These are phyloP conservation scores for Roridomyces roridus DNA, from an alignment of 768 basidiomycete genomes.

Conservation along the genomic window DNA sequence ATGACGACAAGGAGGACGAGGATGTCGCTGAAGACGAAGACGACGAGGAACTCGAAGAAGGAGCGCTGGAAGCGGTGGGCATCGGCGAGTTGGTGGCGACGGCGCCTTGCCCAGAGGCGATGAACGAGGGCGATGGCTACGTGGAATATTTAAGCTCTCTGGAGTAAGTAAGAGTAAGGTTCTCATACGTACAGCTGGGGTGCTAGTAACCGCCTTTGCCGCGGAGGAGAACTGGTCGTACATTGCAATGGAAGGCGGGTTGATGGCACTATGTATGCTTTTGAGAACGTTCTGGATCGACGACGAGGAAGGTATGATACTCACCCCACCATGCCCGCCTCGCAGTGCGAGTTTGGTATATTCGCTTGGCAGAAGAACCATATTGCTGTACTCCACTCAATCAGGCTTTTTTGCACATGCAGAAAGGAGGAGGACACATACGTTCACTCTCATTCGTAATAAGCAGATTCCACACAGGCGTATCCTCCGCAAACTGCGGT, in stretches of 20 bases:
- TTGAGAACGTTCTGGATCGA: background rate
- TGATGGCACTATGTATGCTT: constrained; percentile 39
- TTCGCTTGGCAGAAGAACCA: constrained; percentile 46
- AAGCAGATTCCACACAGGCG: constrained; percentile 39
- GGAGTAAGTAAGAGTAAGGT: background rate
- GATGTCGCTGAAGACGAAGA: background rate
- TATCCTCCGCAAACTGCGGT: constrained; percentile 22
- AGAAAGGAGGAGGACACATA: constrained; percentile 18
- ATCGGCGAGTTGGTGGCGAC: constrained; percentile 35
- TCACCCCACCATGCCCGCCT: constrained; percentile 47
- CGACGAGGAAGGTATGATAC: constrained; percentile 16
- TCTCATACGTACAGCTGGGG: constrained; percentile 31
- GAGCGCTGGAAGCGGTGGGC: constrained; percentile 9
- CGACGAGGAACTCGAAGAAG: background rate
- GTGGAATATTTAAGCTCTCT: background rate
- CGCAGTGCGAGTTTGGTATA: constrained; percentile 44
- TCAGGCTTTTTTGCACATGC: background rate
- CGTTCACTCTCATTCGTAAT: constrained; percentile 39
- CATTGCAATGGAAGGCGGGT: constrained; percentile 35
- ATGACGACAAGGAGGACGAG: too few species aligned
- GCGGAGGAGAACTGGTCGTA: constrained; percentile 33
- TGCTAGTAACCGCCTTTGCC: constrained; percentile 34
- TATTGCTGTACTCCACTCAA: constrained; percentile 32
- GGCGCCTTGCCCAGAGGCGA: constrained; percentile 40
- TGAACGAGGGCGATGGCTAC: constrained; percentile 32